A percentile compares a stretch with the other conserved stretches of the same genome.
Conservation (phyloP, 768 basidiomycete genomes). For the Boletellus ananas region DNA sequence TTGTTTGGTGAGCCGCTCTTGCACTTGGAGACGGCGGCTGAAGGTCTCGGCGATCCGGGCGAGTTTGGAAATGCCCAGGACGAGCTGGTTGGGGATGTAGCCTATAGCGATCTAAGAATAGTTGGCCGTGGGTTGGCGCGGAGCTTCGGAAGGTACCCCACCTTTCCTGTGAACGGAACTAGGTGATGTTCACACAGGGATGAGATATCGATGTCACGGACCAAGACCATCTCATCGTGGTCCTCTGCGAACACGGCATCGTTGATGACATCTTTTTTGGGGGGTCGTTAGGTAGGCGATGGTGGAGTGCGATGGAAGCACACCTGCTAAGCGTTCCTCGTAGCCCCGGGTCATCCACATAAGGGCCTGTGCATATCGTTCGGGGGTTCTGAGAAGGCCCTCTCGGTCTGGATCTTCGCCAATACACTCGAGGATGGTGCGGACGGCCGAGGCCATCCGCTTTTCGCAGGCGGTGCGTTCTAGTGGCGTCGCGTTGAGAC, state of each 20-base stretch:
- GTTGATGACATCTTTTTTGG: constrained; percentile 84
- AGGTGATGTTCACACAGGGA: constrained; percentile 98
- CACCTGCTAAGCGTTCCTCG: constrained; percentile 90
- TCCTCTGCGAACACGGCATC: constrained; percentile 98
- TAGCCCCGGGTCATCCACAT: constrained; percentile 99
- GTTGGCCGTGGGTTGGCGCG: constrained; percentile 18
- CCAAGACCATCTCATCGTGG: constrained; percentile 99
- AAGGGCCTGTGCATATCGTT: constrained; percentile 93
- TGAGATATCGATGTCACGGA: constrained; percentile 95
- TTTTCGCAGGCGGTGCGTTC: constrained; percentile 71
- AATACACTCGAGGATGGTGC: constrained; percentile 92
- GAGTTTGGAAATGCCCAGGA: constrained; percentile 93
- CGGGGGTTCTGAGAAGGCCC: constrained; percentile 87
- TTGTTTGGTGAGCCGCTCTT: constrained; percentile 96
- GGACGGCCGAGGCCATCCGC: constrained; percentile 78
- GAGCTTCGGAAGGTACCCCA: constrained; percentile 35
- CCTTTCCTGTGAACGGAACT: constrained; percentile 97
- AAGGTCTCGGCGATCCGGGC: constrained; percentile 98
- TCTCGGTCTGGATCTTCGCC: constrained; percentile 98
- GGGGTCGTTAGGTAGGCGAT: not conserved
- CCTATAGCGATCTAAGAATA: constrained; percentile 84
- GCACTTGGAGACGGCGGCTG: constrained; percentile 91
- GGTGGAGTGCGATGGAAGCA: constrained; percentile 17
- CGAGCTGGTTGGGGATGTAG: constrained; percentile 93
- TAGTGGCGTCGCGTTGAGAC: constrained; percentile 74